These are phyloP conservation scores for Cryphonectria naterciae DNA, from an alignment of 2,329 filamentous ascomycete species.

Conservation along the genomic window DNA sequence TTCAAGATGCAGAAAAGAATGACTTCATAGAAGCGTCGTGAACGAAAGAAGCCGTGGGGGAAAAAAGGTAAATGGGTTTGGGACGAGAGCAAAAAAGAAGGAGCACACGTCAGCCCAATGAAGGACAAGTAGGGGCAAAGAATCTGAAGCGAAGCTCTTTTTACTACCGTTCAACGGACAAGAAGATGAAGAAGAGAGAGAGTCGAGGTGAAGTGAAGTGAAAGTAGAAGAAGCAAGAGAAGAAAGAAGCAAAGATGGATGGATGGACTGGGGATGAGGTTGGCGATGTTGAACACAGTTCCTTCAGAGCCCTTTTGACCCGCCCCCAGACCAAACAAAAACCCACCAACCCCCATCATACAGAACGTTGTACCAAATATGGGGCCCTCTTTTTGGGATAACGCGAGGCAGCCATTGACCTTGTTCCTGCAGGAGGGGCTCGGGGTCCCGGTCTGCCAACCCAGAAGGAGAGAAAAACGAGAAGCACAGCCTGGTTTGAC, in stretches of 20 bases:
- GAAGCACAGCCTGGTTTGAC: neutral
- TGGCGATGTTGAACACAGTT: constrained; percentile 9
- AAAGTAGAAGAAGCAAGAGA: constrained; percentile 1
- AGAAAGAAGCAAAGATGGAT: neutral
- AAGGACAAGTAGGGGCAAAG: neutral
- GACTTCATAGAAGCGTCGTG: constrained; percentile 1
- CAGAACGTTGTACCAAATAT: neutral
- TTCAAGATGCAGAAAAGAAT: constrained; percentile 11
- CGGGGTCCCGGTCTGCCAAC: neutral
- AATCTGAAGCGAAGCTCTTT: neutral
- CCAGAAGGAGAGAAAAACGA: neutral
- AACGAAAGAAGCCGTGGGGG: constrained; percentile 1
- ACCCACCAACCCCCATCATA: neutral
- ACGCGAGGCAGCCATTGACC: neutral
- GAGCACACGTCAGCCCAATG: constrained; percentile 5
- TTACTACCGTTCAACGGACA: neutral
- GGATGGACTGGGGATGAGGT: neutral
- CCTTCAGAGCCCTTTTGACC: neutral
- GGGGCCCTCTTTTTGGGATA: neutral
- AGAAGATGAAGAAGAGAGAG: neutral
- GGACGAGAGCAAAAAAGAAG: neutral
- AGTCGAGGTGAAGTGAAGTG: neutral
- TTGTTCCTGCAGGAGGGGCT: constrained; percentile 1
- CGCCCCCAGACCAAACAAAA: neutral
- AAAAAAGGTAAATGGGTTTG: neutral